These are phyloP conservation scores for Rhynchosporium agropyri DNA, from an alignment of 2,329 filamentous ascomycete genomes.

Conservation along the genomic window DNA sequence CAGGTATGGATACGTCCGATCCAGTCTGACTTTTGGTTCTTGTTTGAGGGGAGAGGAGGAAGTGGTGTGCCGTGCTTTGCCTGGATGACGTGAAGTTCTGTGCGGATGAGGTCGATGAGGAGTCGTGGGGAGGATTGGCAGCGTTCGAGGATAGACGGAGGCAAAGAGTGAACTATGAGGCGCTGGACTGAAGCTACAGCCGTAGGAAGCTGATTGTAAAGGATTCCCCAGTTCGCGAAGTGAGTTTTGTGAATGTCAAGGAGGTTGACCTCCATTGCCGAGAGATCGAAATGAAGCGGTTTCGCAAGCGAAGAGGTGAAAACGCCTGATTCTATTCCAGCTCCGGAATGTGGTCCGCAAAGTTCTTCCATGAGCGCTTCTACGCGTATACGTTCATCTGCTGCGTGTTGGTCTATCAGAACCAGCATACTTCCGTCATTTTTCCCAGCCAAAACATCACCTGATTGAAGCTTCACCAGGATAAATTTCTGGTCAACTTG, in stretches of 20 bases:
- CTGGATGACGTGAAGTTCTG: slow-evolving; percentile 68
- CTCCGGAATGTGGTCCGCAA: slow-evolving; percentile 42
- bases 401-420: slow-evolving; percentile 90
- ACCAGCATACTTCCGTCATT: slow-evolving; percentile 55
- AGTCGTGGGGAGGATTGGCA: slow-evolving; percentile 73
- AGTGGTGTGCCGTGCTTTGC: slow-evolving; percentile 18
- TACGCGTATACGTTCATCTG: slow-evolving; percentile 83
- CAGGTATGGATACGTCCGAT: slow-evolving; percentile 66
- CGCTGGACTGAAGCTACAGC: slow-evolving; percentile 13
- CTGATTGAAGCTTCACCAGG: slow-evolving; percentile 55
- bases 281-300: slow-evolving; percentile 67
- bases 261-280: slow-evolving; percentile 59
- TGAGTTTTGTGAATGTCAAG: slow-evolving; percentile 56
- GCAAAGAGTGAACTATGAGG: slow-evolving; percentile 62
- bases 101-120: slow-evolving; percentile 72
- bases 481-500: slow-evolving; percentile 94
- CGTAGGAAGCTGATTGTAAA: slow-evolving; percentile 45
- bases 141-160: slow-evolving; percentile 72
- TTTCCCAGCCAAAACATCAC: neutral
- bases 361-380: slow-evolving; percentile 70
- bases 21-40: slow-evolving; percentile 48
- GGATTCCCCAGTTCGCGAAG: slow-evolving; percentile 74
- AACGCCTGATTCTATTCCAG: slow-evolving; percentile 29
- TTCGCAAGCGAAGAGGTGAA: slow-evolving; percentile 49
- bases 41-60: neutral